Evolutionary conservation across 2,329 filamentous ascomycete species (phyloP).

Genomic region (Emmonsia crescens): DNA sequence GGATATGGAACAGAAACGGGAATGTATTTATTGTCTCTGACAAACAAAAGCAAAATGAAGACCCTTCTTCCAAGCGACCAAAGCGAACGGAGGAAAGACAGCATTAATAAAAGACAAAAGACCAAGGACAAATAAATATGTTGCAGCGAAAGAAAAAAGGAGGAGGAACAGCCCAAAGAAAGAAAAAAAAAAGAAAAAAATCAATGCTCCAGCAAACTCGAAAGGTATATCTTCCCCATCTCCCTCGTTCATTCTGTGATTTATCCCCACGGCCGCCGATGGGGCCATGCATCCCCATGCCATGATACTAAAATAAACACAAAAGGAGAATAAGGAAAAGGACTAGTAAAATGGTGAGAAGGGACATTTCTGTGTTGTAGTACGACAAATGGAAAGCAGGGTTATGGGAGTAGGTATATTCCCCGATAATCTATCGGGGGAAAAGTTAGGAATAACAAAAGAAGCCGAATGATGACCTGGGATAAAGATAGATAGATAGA

Average conservation of each 20-base stretch:
- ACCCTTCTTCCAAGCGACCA: background rate
- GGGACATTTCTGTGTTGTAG: background rate
- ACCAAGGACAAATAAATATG: background rate
- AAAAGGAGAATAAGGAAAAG: background rate
- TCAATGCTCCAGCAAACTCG: background rate
- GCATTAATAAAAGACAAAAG: background rate
- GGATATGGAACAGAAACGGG: background rate
- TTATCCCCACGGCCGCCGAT: background rate
- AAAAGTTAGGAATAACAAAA: background rate
- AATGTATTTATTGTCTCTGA: background rate
- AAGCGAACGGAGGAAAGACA: background rate
- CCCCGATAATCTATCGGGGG: background rate
- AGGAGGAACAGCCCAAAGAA: background rate
- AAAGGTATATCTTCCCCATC: background rate
- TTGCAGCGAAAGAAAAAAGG: background rate
- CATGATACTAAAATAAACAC: background rate
- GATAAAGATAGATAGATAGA: background rate
- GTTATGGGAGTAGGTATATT: background rate
- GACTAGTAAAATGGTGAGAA: background rate
- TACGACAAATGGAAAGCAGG: background rate
- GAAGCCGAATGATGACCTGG: background rate
- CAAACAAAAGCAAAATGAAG: background rate
- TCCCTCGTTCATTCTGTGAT: background rate
- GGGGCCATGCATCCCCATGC: background rate
- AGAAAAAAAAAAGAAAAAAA: background rate